phyloP scores from a whole-genome alignment of 208 protist species.

The Herpetomonas tarakana region DNA sequence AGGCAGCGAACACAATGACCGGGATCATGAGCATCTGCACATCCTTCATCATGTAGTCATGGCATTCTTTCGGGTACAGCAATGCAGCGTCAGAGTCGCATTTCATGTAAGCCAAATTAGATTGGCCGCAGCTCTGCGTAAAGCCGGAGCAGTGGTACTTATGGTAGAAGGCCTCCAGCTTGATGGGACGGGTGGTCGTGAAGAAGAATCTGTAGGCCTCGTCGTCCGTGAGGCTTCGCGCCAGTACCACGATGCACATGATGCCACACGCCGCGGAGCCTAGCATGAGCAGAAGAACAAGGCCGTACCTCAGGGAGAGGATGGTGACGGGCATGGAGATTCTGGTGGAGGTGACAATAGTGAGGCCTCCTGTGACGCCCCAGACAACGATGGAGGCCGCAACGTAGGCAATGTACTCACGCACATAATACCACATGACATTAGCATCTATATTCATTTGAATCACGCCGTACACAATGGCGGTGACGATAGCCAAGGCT shows the following conservation, averaged over 20 bases:
- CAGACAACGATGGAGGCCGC: conserved; percentile 5
- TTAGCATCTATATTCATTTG: conserved; percentile 7
- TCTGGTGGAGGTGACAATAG: conserved; percentile 1
- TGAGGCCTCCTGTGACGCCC: conserved; percentile 3
- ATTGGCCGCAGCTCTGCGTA: background rate
- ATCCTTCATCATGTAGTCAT: conserved; percentile 1
- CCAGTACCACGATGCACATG: conserved; percentile 7
- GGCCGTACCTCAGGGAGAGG: background rate
- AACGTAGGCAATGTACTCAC: conserved; percentile 9
- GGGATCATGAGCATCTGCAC: background rate
- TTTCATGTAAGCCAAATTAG: background rate
- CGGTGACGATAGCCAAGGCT: background rate
- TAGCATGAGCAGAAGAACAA: conserved; percentile 1
- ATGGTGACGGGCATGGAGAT: background rate
- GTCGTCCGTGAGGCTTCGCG: conserved; percentile 1
- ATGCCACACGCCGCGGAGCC: conserved; percentile 2
- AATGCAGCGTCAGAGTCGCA: background rate
- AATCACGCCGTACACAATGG: conserved; percentile 3
- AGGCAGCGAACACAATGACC: background rate
- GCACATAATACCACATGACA: conserved; percentile 7
- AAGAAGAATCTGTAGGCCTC: conserved; percentile 3
- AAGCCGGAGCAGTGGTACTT: conserved; percentile 12
- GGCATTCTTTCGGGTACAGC: background rate
- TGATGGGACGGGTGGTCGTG: background rate
- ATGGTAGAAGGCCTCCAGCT: conserved; percentile 4